Evolutionary conservation across 108 stramenopile genomes (phyloP).

Genomic region (Epithemia pelagica): DNA sequence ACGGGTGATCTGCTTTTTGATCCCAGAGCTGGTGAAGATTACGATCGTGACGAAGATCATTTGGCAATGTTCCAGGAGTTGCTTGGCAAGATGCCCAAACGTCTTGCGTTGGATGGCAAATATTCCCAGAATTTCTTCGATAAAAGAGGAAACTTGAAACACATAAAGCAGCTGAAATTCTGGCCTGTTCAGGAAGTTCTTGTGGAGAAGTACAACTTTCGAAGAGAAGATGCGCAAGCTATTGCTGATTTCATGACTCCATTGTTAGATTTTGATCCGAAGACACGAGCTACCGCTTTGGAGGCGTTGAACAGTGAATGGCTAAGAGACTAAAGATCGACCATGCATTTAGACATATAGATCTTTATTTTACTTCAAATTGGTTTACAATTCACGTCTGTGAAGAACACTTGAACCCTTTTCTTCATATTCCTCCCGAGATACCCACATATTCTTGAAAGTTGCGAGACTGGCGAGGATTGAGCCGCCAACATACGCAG

Average conservation of each 20-base stretch:
- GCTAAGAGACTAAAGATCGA: slow-evolving; percentile 43
- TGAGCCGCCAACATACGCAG: slow-evolving; percentile 92
- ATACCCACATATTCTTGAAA: slow-evolving; percentile 98
- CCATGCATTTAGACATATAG: not conserved
- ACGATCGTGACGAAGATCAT: slow-evolving; percentile 97
- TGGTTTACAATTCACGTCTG: slow-evolving; percentile 51
- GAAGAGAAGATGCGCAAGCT: slow-evolving; percentile 68
- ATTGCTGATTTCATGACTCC: slow-evolving; percentile 82
- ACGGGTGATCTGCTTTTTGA: slow-evolving; percentile 98
- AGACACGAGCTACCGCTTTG: slow-evolving; percentile 71
- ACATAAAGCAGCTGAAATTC: slow-evolving; percentile 95
- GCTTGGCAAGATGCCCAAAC: slow-evolving; percentile 92
- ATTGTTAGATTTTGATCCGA: slow-evolving; percentile 82
- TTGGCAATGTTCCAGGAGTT: slow-evolving; percentile 98
- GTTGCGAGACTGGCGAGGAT: slow-evolving; percentile 96
- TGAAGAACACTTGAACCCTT: slow-evolving; percentile 80
- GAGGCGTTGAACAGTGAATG: slow-evolving; percentile 80
- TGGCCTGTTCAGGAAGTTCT: slow-evolving; percentile 95
- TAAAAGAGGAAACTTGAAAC: slow-evolving; percentile 90
- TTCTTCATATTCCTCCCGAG: slow-evolving; percentile 91
- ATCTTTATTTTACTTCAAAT: not conserved
- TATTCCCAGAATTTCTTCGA: slow-evolving; percentile 95
- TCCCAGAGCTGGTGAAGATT: slow-evolving; percentile 86
- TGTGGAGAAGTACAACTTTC: slow-evolving; percentile 85
- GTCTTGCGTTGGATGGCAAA: slow-evolving; percentile 79